Evolutionary conservation across 2,329 filamentous ascomycete genomes (phyloP).

Genomic region (Zalaria obscura): DNA sequence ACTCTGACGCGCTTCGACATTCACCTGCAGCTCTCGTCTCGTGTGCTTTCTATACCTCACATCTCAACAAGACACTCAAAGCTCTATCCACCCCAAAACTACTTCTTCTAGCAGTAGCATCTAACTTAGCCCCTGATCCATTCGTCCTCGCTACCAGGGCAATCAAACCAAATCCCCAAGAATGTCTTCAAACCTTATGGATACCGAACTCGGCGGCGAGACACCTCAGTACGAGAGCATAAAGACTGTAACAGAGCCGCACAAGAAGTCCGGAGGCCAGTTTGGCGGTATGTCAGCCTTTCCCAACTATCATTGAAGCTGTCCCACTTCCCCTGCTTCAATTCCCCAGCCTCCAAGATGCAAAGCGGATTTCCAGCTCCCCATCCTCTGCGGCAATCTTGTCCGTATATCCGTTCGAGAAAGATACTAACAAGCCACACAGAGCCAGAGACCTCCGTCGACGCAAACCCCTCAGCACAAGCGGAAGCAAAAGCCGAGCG

Average conservation of each 20-base stretch:
- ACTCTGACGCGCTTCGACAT: too few relatives aligned
- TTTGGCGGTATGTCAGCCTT: constrained; percentile 30
- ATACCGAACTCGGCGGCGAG: constrained; percentile 46
- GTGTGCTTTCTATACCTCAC: too few relatives aligned
- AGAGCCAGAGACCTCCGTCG: constrained; percentile 17
- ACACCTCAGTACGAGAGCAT: constrained; percentile 47
- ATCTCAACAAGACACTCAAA: too few relatives aligned
- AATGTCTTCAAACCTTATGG: constrained; percentile 43
- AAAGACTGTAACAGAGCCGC: constrained; percentile 33
- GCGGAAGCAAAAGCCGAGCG: constrained; percentile 21
- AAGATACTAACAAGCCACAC: constrained; percentile 5
- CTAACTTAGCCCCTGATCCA: too few relatives aligned
- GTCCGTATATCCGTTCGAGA: constrained; percentile 4
- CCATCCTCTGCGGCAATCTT: constrained; percentile 6
- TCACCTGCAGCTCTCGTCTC: too few relatives aligned
- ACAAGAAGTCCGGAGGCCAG: constrained; percentile 41
- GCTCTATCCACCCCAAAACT: too few relatives aligned
- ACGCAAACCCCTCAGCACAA: constrained; percentile 12
- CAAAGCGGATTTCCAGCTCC: neutral
- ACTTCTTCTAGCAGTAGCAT: too few relatives aligned
- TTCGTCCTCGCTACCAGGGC: too few relatives aligned
- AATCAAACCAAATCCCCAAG: constrained; percentile 1
- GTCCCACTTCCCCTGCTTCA: neutral
- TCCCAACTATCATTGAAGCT: neutral
- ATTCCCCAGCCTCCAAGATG: neutral